Evolutionary conservation across 129 eudicot species (phyloP), one percentile per base, ranked within the genome.

Genomic region (Mikania micrantha): DNA sequence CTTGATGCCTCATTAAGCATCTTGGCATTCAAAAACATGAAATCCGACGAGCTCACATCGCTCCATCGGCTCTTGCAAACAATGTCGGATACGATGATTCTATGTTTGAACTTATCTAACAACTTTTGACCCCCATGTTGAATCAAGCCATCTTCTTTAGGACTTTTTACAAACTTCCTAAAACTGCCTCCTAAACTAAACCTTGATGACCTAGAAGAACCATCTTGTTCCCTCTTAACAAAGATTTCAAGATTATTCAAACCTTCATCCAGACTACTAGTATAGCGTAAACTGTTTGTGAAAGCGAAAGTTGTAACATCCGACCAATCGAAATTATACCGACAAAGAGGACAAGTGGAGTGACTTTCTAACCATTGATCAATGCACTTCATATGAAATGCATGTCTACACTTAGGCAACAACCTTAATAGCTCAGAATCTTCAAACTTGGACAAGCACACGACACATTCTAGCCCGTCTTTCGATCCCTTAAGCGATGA

Each of bases 401-500:
- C 83, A 17, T 87, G 95, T 44, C 81, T 71, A 76, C 95, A 87
- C 44, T 66, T 81, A 5, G 95, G 95, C 74, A 87, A 60, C 67
- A 84, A 58, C 44, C 89, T 78, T 56, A 87, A 67, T 53, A 79
- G 49, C 65, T 87, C 90, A 0, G 78, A 57, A 5, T 81, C 95
- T 57, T 87, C 89, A 64, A 81, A 87, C 48, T 50, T 71, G 3
- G 85, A 79, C 54, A 83, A 57, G 77, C 95, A 87, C 12, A 87
- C 87, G 1, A 73, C 83, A 16, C 95, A 87, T 58, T 86, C 88
- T 20, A 85, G 71, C 60, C 90, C 90, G 68, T 85, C 80, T 73
- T 73, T 85, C 3, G 84, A 75, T 16, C 90, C 90, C 58, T 76
- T 81, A 13, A 85, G 86, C 11, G 90, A 81, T 1, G 87, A 81